Conservation (phyloP, 225 moss, liverwort and hornwort species). For the Bryum argenteum region DNA sequence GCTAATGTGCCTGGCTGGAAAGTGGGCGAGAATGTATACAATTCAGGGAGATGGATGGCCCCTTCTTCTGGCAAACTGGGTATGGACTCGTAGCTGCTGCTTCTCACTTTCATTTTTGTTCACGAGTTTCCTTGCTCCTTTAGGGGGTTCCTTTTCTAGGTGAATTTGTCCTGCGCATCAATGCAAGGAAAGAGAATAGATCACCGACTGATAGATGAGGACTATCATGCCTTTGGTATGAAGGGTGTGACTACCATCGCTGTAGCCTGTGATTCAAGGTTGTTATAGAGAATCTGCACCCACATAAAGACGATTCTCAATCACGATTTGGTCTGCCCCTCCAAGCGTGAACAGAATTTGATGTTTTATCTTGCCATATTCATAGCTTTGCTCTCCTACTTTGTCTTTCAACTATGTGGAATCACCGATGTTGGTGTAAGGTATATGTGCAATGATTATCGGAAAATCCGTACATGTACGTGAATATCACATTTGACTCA, state of each 20-base stretch:
- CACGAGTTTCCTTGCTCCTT: slow-evolving; percentile 20
- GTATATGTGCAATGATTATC: too few relatives aligned
- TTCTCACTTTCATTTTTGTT: slow-evolving; percentile 42
- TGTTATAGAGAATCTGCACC: neutral
- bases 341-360: too few relatives aligned
- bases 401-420: too few relatives aligned
- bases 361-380: too few relatives aligned
- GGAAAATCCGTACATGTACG: too few relatives aligned
- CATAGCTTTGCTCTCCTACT: too few relatives aligned
- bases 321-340: too few relatives aligned
- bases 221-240: slow-evolving; percentile 26
- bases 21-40: slow-evolving; percentile 89
- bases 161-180: slow-evolving; percentile 19
- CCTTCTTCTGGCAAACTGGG: slow-evolving; percentile 88
- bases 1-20: slow-evolving; percentile 91
- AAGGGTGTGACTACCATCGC: slow-evolving; percentile 24
- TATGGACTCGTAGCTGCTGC: slow-evolving; percentile 43
- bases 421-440: too few relatives aligned
- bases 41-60: slow-evolving; percentile 90
- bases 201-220: slow-evolving; percentile 29
- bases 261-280: slow-evolving; percentile 3
- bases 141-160: slow-evolving; percentile 13
- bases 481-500: too few relatives aligned
- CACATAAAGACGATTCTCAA: too few relatives aligned
- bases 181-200: slow-evolving; percentile 19